Percentiles rank a stretch among this genome's conserved stretches.
phyloP scores from a whole-genome alignment of 2,329 filamentous ascomycete genomes.

The Aplosporella prunicola region DNA sequence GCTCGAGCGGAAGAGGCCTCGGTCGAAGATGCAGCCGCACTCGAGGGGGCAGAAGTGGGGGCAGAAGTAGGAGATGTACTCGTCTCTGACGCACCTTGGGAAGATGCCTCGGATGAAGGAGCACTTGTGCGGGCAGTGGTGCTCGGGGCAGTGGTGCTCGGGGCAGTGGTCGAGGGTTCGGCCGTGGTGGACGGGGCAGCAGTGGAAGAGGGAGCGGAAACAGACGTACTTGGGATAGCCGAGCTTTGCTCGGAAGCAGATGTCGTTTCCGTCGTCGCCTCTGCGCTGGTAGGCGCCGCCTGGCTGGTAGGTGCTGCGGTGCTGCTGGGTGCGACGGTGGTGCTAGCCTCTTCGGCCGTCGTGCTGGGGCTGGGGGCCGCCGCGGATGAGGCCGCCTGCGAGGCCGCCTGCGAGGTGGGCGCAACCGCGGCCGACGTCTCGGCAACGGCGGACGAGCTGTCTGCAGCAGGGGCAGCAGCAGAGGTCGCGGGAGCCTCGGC shows the following conservation, averaged over 20 bases:
- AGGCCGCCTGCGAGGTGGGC: conserved; percentile 9
- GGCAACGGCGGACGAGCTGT: conserved; percentile 10
- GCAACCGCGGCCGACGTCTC: conserved; percentile 5
- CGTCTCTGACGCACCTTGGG: background rate
- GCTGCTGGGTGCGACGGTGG: background rate
- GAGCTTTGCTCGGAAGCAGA: background rate
- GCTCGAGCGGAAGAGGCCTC: conserved; percentile 1
- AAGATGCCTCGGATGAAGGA: background rate
- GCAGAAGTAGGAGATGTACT: background rate
- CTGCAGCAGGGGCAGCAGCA: conserved; percentile 2
- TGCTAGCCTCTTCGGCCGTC: too few species aligned
- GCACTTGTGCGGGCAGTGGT: too few species aligned
- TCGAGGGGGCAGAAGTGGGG: background rate
- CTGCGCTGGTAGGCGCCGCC: background rate
- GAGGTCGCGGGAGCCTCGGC: conserved; percentile 2
- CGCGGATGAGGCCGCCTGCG: conserved; percentile 2
- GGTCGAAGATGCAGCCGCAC: conserved; percentile 1
- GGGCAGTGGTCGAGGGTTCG: conserved; percentile 1
- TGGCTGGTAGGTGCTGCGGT: background rate
- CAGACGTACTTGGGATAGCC: conserved; percentile 7
- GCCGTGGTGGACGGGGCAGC: conserved; percentile 9
- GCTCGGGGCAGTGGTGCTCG: conserved; percentile 6
- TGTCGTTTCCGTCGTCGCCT: conserved; percentile 4
- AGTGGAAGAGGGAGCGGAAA: conserved; percentile 4
- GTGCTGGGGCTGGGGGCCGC: conserved; percentile 4